phyloP scores from a whole-genome alignment of 2,329 filamentous ascomycete species.

The Fusarium marasasianum region DNA sequence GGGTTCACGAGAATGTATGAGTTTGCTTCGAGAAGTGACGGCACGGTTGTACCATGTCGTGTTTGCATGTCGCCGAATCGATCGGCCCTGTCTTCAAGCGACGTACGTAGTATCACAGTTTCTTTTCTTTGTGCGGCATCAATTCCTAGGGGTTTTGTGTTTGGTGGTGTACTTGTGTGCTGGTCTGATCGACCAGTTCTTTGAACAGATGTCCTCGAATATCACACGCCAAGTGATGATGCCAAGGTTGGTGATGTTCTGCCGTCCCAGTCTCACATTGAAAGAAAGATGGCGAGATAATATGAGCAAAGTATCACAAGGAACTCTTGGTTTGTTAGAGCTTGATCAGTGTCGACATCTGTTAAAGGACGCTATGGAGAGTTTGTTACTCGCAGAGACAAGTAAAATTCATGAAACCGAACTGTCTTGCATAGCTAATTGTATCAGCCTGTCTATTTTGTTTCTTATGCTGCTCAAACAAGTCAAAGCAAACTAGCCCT shows the following conservation, averaged over 20 bases:
- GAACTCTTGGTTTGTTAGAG: not conserved
- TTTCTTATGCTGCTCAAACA: not conserved
- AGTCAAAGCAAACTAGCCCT: not conserved
- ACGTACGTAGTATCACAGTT: not conserved
- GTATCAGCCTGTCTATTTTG: not conserved
- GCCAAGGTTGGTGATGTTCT: not conserved
- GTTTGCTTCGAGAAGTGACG: slow-evolving; percentile 21
- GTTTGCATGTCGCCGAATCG: not conserved
- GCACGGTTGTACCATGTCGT: not conserved
- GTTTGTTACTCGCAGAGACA: too few species aligned
- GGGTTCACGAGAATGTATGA: slow-evolving; percentile 8
- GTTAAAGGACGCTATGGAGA: too few species aligned
- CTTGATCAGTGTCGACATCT: not conserved
- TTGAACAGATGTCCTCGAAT: not conserved
- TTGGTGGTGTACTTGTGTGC: not conserved
- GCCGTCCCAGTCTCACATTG: too few species aligned
- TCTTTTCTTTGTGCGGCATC: not conserved
- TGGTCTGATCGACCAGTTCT: not conserved
- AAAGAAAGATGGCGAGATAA: not conserved
- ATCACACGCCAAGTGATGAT: not conserved
- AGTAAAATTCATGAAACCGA: not conserved
- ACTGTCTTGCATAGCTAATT: too few species aligned
- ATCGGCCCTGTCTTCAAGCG: not conserved
- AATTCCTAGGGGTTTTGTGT: not conserved
- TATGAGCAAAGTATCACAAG: too few species aligned